Conservation (phyloP, 352 stramenopile genomes). For the Pythium phragmitis region DNA sequence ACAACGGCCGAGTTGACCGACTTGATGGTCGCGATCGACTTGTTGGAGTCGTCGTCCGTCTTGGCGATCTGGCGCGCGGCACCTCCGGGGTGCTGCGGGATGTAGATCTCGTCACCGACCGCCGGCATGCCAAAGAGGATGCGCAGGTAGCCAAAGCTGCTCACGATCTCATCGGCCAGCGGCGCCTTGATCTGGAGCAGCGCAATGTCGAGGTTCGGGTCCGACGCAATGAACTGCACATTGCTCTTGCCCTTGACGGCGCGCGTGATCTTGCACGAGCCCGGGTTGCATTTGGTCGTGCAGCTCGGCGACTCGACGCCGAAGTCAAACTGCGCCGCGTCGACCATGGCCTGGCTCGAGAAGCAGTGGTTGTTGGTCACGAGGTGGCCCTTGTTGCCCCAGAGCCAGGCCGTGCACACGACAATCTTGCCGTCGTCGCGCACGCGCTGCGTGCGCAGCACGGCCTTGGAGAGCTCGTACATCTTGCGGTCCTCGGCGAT, state of each 20-base stretch:
- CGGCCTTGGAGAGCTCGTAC: slow-evolving; percentile 39
- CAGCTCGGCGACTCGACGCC: slow-evolving; percentile 33
- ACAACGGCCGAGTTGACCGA: slow-evolving; percentile 34
- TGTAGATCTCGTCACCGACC: slow-evolving; percentile 63
- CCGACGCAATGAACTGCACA: slow-evolving; percentile 57
- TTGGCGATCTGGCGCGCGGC: slow-evolving; percentile 64
- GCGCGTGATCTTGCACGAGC: slow-evolving; percentile 32
- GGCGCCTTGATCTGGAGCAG: slow-evolving; percentile 47
- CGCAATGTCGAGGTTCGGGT: slow-evolving; percentile 51
- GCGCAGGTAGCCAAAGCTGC: slow-evolving; percentile 60
- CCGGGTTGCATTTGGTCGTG: slow-evolving; percentile 39
- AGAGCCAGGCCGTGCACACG: slow-evolving; percentile 70
- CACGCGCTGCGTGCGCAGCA: slow-evolving; percentile 49
- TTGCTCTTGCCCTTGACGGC: slow-evolving; percentile 38
- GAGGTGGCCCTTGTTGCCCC: slow-evolving; percentile 57
- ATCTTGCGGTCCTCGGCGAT: slow-evolving; percentile 38
- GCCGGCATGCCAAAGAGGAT: slow-evolving; percentile 46
- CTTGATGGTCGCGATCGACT: slow-evolving; percentile 35
- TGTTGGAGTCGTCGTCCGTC: slow-evolving; percentile 41
- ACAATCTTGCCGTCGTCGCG: slow-evolving; percentile 45
- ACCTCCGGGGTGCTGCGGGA: slow-evolving; percentile 64
- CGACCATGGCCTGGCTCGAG: slow-evolving; percentile 38
- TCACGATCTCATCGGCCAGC: slow-evolving; percentile 36
- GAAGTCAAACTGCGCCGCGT: slow-evolving; percentile 34
- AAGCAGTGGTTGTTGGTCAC: slow-evolving; percentile 74